Evolutionary conservation across 192 early-diverging fungal species (phyloP).

Genomic region (Coemansia interrupta): DNA sequence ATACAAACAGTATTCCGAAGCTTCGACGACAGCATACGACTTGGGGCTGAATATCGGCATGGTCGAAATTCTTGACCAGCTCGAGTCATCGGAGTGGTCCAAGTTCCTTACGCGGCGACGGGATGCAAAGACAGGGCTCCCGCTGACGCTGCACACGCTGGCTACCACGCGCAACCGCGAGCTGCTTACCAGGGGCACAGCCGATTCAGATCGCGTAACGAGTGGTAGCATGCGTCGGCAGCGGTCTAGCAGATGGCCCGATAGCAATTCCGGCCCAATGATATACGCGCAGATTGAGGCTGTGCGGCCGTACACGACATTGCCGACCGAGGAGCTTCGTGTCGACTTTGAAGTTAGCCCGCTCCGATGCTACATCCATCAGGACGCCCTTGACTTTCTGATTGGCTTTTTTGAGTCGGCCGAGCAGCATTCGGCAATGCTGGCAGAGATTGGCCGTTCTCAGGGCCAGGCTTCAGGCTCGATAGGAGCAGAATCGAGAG

Average conservation of each 20-base stretch:
- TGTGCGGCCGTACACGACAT: slow-evolving; percentile 46
- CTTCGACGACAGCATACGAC: slow-evolving; percentile 34
- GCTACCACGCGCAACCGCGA: slow-evolving; percentile 44
- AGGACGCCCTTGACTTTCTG: slow-evolving; percentile 85
- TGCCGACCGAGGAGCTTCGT: slow-evolving; percentile 44
- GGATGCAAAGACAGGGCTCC: slow-evolving; percentile 43
- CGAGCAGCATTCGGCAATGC: slow-evolving; percentile 15
- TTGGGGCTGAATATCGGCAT: slow-evolving; percentile 35
- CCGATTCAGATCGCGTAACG: slow-evolving; percentile 42
- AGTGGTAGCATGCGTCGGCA: slow-evolving; percentile 34
- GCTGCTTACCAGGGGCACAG: slow-evolving; percentile 41
- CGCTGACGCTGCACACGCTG: slow-evolving; percentile 39
- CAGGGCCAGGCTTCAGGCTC: background rate
- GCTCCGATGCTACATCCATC: slow-evolving; percentile 85
- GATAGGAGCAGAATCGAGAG: background rate
- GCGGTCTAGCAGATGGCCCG: slow-evolving; percentile 38
- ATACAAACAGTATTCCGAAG: slow-evolving; percentile 38
- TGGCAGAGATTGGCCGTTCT: background rate
- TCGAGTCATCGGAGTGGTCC: slow-evolving; percentile 52
- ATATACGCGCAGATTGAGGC: slow-evolving; percentile 37
- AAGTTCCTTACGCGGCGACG: slow-evolving; percentile 51
- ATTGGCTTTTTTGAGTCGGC: slow-evolving; percentile 68
- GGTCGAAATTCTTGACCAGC: slow-evolving; percentile 49
- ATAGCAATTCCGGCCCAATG: slow-evolving; percentile 42
- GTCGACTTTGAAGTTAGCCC: slow-evolving; percentile 68